A percentile compares a stretch with the other conserved stretches of the same genome.
phyloP scores from a whole-genome alignment of 2,329 filamentous ascomycete species.

The Aquanectria penicillioides region DNA sequence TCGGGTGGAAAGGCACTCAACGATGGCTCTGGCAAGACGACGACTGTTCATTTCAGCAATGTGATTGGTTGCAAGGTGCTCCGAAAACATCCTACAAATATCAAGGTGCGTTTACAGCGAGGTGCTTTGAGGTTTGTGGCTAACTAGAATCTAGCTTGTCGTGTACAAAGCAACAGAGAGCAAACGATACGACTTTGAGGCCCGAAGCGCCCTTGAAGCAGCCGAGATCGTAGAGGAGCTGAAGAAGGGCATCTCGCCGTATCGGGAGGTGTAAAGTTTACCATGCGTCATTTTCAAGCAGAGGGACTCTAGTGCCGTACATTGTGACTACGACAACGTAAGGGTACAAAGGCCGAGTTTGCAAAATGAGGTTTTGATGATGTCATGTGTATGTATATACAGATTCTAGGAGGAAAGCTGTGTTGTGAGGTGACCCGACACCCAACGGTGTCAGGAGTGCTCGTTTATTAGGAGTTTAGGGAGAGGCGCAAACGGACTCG shows the following conservation, averaged over 20 bases:
- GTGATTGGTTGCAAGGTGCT: constrained; percentile 86
- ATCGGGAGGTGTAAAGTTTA: constrained; percentile 59
- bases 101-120: constrained; percentile 65
- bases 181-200: constrained; percentile 87
- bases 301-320: no score
- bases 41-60: constrained; percentile 83
- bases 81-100: constrained; percentile 81
- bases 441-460: no score
- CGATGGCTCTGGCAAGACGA: constrained; percentile 74
- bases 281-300: no score
- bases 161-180: constrained; percentile 81
- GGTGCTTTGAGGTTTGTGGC: constrained; percentile 21
- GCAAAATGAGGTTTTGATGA: no score
- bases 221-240: constrained; percentile 83
- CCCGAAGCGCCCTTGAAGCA: constrained; percentile 76
- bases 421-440: no score
- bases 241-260: constrained; percentile 78
- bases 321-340: no score
- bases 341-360: no score
- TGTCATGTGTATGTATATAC: no score
- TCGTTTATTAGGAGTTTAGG: no score
- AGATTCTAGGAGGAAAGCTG: no score
- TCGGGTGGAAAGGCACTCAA: constrained; percentile 72
- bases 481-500: no score
- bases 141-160: constrained; percentile 59